Evolutionary conservation across 2,329 filamentous ascomycete species (phyloP).

Genomic region (Aureobasidium mangrovei): DNA sequence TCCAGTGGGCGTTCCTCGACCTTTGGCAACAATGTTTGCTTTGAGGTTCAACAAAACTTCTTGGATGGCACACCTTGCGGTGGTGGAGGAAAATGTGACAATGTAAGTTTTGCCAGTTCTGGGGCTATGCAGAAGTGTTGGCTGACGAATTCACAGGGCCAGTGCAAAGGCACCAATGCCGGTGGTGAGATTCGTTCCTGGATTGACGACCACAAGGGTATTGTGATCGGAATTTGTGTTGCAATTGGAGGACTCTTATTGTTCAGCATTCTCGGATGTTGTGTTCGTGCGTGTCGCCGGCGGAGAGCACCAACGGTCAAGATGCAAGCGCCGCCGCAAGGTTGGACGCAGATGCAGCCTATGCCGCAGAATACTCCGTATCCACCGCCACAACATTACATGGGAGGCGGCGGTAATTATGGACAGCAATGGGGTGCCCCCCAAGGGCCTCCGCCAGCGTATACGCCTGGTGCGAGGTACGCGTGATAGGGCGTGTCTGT

Average conservation of each 20-base stretch:
- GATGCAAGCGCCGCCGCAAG: conserved; percentile 15
- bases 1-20: conserved; percentile 46
- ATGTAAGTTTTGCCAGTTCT: conserved; percentile 38
- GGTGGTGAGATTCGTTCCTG: conserved; percentile 64
- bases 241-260: conserved; percentile 66
- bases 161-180: conserved; percentile 62
- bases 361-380: neutral
- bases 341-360: conserved; percentile 13
- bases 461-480: neutral
- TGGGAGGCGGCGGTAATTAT: neutral
- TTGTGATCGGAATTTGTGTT: conserved; percentile 71
- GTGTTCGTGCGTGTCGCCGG: conserved; percentile 45
- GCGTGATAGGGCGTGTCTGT: neutral
- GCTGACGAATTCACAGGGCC: conserved; percentile 42
- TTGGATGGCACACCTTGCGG: conserved; percentile 82
- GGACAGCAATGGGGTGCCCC: neutral
- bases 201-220: conserved; percentile 65
- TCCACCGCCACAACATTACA: conserved; percentile 4
- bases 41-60: conserved; percentile 79
- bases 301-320: conserved; percentile 5
- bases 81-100: conserved; percentile 68
- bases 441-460: conserved; percentile 2
- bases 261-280: conserved; percentile 58
- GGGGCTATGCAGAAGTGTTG: neutral
- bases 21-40: conserved; percentile 58